A percentile compares a stretch with the other conserved stretches of the same genome.
phyloP scores from a whole-genome alignment of 306 rosid species.

The Vigna nakashimae region DNA sequence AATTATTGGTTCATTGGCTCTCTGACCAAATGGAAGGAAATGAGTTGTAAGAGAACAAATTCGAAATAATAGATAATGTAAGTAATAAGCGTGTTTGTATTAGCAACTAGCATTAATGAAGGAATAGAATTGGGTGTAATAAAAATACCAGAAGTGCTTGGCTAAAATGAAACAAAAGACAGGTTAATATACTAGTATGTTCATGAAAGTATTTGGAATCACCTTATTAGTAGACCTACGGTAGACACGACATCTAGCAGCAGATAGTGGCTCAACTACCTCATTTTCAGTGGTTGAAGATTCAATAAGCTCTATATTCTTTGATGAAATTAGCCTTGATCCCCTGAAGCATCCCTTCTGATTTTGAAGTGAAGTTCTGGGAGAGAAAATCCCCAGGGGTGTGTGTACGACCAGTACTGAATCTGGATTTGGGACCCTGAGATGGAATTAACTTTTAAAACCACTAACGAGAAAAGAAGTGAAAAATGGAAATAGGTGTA shows the following conservation, averaged over 20 bases:
- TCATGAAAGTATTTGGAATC: slow-evolving; percentile 17
- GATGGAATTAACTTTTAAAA: slow-evolving; percentile 35
- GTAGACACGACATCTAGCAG: slow-evolving; percentile 79
- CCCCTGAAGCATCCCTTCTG: slow-evolving; percentile 82
- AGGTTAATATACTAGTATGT: slow-evolving; percentile 2
- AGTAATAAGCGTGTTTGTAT: not conserved
- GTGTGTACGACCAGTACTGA: slow-evolving; percentile 79
- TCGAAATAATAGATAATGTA: slow-evolving; percentile 2
- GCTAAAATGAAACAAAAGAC: slow-evolving; percentile 13
- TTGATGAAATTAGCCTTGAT: slow-evolving; percentile 76
- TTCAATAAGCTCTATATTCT: slow-evolving; percentile 63
- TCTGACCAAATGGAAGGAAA: slow-evolving; percentile 57
- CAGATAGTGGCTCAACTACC: slow-evolving; percentile 67
- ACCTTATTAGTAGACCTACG: slow-evolving; percentile 72
- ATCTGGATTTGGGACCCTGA: slow-evolving; percentile 81
- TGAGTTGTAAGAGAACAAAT: slow-evolving; percentile 32
- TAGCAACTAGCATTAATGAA: slow-evolving; percentile 33
- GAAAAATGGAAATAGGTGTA: slow-evolving; percentile 24
- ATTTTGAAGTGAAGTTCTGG: slow-evolving; percentile 69
- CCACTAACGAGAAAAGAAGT: not conserved
- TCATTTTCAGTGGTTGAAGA: slow-evolving; percentile 62
- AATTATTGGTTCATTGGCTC: slow-evolving; percentile 63
- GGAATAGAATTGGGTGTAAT: slow-evolving; percentile 24
- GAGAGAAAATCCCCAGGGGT: slow-evolving; percentile 74
- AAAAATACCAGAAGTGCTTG: slow-evolving; percentile 23